Percentiles rank a stretch among this genome's conserved stretches.
Conservation (phyloP, 2,329 filamentous ascomycete species). For the Trichoderma sp. region DNA sequence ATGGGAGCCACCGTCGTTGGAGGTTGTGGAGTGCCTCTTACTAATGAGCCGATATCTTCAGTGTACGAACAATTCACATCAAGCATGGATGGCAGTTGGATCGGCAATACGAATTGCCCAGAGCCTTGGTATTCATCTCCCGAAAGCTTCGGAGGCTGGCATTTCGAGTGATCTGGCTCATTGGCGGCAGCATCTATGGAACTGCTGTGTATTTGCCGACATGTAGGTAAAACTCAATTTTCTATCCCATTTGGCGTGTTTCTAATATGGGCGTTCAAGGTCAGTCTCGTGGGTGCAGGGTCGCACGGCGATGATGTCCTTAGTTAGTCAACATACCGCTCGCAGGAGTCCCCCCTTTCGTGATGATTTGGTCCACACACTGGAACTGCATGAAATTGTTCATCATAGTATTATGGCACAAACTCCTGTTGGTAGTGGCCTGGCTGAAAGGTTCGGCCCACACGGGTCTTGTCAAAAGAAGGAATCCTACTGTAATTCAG, state of each 20-base stretch:
- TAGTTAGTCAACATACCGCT: background rate
- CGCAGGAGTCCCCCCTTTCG: background rate
- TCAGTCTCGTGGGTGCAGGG: background rate
- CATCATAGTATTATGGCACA: background rate
- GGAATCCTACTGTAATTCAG: background rate
- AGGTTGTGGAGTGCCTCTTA: background rate
- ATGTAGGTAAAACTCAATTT: background rate
- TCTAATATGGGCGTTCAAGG: background rate
- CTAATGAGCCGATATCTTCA: background rate
- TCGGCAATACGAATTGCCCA: background rate
- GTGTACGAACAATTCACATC: background rate
- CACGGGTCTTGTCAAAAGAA: background rate
- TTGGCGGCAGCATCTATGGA: background rate
- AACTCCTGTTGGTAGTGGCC: background rate
- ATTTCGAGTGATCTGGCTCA: background rate
- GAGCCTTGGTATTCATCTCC: background rate
- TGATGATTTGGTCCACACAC: background rate
- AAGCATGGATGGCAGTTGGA: slow-evolving; percentile 1
- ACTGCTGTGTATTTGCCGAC: background rate
- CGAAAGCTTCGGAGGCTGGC: background rate
- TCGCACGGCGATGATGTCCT: background rate
- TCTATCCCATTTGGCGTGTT: no score
- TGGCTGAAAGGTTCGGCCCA: background rate
- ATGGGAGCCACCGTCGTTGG: background rate
- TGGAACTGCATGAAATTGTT: background rate